Evolutionary conservation across 148 eudicot genomes (phyloP).

Genomic region (Mesembryanthemum crystallinum): DNA sequence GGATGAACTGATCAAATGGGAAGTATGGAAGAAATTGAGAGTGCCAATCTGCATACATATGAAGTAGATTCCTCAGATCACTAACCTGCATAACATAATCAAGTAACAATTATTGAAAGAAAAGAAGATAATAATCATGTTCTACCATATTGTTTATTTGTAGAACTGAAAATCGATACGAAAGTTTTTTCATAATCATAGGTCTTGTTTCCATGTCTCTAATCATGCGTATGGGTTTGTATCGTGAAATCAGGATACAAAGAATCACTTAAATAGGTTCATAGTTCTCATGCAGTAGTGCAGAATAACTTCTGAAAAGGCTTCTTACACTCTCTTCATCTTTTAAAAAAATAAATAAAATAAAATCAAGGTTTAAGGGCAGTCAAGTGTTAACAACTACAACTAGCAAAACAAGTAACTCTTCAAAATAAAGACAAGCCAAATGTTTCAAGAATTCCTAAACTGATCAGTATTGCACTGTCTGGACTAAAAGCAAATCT

Average conservation of each 20-base stretch:
- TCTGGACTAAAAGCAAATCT: background rate
- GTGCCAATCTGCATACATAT: constrained; percentile 88
- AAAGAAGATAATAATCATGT: background rate
- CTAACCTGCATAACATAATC: constrained; percentile 44
- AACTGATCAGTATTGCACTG: too few relatives aligned
- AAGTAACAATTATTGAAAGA: background rate
- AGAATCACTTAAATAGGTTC: background rate
- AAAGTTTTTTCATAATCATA: too few relatives aligned
- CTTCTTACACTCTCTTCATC: background rate
- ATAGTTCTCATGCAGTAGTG: too few relatives aligned
- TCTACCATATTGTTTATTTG: too few relatives aligned
- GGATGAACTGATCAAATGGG: constrained; percentile 78
- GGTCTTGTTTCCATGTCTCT: background rate
- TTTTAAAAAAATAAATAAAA: too few relatives aligned
- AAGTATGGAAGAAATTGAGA: constrained; percentile 79
- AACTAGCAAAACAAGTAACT: background rate
- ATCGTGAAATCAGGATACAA: background rate
- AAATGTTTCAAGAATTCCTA: background rate
- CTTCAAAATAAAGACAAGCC: background rate
- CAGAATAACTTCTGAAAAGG: background rate
- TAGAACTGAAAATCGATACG: too few relatives aligned
- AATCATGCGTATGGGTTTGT: background rate
- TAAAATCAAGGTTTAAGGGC: background rate
- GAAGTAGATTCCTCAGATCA: constrained; percentile 72
- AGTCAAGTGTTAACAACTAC: background rate